Evolutionary conservation across 768 basidiomycete species (phyloP), one percentile per base, ranked within the genome.

Genomic region (Leccinum ochraceum): DNA sequence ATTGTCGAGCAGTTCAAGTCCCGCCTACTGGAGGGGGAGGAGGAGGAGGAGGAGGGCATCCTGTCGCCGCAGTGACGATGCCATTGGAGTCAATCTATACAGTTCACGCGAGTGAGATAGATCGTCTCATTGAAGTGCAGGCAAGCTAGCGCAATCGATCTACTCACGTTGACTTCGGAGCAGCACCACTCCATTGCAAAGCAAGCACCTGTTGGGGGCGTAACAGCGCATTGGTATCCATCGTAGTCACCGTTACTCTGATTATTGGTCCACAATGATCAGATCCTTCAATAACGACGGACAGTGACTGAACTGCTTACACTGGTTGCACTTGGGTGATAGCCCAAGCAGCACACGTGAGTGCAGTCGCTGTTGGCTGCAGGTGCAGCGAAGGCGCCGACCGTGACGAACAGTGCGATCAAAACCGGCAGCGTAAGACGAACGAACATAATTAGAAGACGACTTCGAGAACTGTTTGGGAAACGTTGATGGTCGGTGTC

Each of bases 401-500:
- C 10, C 14, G 56, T 24, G 11, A 28, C 44, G 3, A 56, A 26
- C 1, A 64, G 36, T 7, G 36, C 50, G n/a, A 63, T 17, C 6
- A 52, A 34, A 36, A 63, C 13, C 17, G 53, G 30, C 10, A 32
- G 50, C 4, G 34, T 39, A 28, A 58, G 30, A 48, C 49, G 63
- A 48, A n/a, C 17, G 9, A 63, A 56, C 63, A 64, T 63, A 39
- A 1, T 36, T 36, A 36, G 36, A 36, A 36, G 34, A 36, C 32
- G 11, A 34, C 30, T 34, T 34, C 32, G 32, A 34, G 32, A 32
- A 32, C 10, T 10, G 32, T 32, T 32, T 32, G 10, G 32, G 10
- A 34, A 34, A 34, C 32, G 32, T 34, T 34, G 32, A 34, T 34
- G 10, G 30, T 26, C 28, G 28, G 28, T 30, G 28, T 30, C 28